Evolutionary conservation across 2,329 filamentous ascomycete species (phyloP), one percentile per base, ranked within the genome.

Genomic region (Hymenoscyphus infarciens): DNA sequence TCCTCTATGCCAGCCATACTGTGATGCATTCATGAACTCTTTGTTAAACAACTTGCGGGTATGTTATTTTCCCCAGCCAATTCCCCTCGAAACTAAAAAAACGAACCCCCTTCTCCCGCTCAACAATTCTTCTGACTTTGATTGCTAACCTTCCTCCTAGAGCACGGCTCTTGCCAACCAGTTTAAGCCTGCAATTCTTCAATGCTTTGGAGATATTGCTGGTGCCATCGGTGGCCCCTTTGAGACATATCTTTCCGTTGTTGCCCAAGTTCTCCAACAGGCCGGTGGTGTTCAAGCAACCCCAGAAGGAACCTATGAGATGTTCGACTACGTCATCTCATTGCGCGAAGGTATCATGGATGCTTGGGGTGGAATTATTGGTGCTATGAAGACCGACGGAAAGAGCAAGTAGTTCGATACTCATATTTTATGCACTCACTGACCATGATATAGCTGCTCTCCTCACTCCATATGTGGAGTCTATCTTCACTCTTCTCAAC

Each of bases 311-410:
- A 90, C 90, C 58, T 95, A 93, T 71, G 95, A 99, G 78, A 96
- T 98, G 90, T 88, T 93, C 63, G 94, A 98, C 77, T 99, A 99
- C 75, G 89, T 99, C 70, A 86, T 96, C 67, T 97, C 93, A 22
- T 84, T 99, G 57, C 89, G 95, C 60, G 96, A 99, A 75, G 95
- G 94, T 70, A 98, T 99, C 69, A 97, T 98, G 89, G 95, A 99
- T 82, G 95, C 95, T 38, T 99, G 96, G 93, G 92, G 93, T 72
- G 95, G 95, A 69, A 95, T 97, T 69, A 92, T 99, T 74, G 87
- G 94, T 75, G 92, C 95, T 60, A 92, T 98, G 89, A 96, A 95
- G 81, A 79, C 83, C 59, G 91, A 88, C 73, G 81, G 81, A 73
- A 94, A 94, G 81, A 87, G 88, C 90, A 77, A 76, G 86, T 79